Percentiles rank a stretch among this genome's conserved stretches.
phyloP scores from a whole-genome alignment of 2,329 filamentous ascomycete species.

The Penicillium sp. region DNA sequence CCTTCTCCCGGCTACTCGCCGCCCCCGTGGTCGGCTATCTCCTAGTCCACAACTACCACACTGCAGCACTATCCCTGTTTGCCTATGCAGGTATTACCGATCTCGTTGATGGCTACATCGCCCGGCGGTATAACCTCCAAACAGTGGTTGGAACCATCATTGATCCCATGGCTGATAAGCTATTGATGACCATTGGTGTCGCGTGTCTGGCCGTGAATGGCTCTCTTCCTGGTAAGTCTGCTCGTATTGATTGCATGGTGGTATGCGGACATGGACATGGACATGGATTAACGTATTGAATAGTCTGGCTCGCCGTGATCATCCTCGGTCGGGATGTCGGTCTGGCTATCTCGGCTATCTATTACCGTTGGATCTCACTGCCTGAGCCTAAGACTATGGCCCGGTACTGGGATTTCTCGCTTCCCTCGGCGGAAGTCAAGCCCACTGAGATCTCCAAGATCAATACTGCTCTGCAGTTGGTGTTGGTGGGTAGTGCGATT shows the following conservation, averaged over 20 bases:
- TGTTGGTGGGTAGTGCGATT: conserved; percentile 80
- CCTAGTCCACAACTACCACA: conserved; percentile 77
- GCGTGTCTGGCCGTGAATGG: conserved; percentile 82
- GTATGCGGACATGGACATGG: neutral
- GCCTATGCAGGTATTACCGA: conserved; percentile 90
- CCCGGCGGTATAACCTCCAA: conserved; percentile 79
- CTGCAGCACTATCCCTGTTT: conserved; percentile 79
- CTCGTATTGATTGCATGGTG: neutral
- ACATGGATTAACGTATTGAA: neutral
- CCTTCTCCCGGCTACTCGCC: conserved; percentile 77
- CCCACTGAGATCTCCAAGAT: conserved; percentile 55
- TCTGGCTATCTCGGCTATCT: conserved; percentile 81
- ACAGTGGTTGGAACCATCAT: conserved; percentile 95
- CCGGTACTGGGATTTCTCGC: conserved; percentile 95
- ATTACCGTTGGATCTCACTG: conserved; percentile 92
- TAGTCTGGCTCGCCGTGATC: conserved; percentile 82
- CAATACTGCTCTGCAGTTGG: conserved; percentile 90
- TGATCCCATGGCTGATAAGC: conserved; percentile 96
- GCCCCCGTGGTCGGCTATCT: conserved; percentile 87
- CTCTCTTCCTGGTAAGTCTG: conserved; percentile 66
- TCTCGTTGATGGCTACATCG: conserved; percentile 90
- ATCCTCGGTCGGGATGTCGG: conserved; percentile 87
- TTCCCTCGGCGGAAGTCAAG: conserved; percentile 57
- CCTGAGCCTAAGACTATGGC: conserved; percentile 89
- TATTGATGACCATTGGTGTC: conserved; percentile 89